Base-by-base conservation (phyloP, 768 basidiomycete species). In the Collybiopsis luxurians region DNA sequence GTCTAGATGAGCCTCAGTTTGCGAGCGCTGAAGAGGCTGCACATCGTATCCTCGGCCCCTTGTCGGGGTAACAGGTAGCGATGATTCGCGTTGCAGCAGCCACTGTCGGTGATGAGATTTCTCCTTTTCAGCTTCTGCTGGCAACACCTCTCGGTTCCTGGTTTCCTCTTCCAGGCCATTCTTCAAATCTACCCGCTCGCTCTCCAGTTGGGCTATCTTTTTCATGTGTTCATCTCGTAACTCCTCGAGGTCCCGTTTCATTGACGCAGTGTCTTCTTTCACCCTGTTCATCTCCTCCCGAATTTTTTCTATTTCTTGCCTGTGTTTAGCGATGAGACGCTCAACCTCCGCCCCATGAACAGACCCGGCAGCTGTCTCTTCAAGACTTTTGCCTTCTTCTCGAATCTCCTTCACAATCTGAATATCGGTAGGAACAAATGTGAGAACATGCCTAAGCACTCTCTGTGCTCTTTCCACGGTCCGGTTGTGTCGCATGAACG, bases 281-380 rank as follows among this genome's bases (percentile, higher is more conserved):
- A 57, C 44, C 53, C 17, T 39, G 47, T 69, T 66, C 67, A 75
- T 69, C 57, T 76, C 73, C 9, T 57, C 58, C 26, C 66, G 67
- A 40, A 80, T 65, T 6, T 67, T 68, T 43, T 63, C 60, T 49
- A 75, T 58, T 50, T 78, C 74, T 9, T 69, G 66, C 45, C 69
- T 65, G 55, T 71, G 71, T 46, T 70, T 66, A n/a, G 71, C 62
- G 13, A 68, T 66, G 54, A 74, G 68, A 44, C 67, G 69, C 54
- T 72, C 70, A 23, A 73, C 58, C 34, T 74, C 75, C 31, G 69
- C 67, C 23, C 61, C 67, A 44, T 75, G 71, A 58, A 72, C 75
- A 17, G 66, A 66, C 4, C 77, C 75, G 11, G 77, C 76, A 21
- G 66, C 65, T 3, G 79, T 77, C 31, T 77, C 67, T 10, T 67